Evolutionary conservation across 371 early-diverging fungal species (phyloP).

Genomic region (Spiromyces aspiralis): DNA sequence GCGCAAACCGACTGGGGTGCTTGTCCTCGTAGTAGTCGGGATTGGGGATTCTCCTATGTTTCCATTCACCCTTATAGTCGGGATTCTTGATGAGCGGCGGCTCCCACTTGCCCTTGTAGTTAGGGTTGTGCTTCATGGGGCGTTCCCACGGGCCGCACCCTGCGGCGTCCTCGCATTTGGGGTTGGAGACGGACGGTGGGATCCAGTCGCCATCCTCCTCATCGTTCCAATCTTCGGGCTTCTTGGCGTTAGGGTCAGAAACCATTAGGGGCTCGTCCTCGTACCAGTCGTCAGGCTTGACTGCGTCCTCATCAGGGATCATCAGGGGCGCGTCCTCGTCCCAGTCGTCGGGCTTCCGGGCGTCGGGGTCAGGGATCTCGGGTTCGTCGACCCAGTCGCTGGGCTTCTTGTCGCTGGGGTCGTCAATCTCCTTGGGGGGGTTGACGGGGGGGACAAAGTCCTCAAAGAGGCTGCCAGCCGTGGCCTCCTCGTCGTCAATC

Average conservation of each 20-base stretch:
- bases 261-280: constrained; percentile 39
- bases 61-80: constrained; percentile 89
- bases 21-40: constrained; percentile 77
- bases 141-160: constrained; percentile 88
- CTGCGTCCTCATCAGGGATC: constrained; percentile 32
- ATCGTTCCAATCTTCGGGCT: constrained; percentile 90
- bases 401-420: constrained; percentile 82
- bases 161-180: constrained; percentile 50
- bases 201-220: constrained; percentile 66
- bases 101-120: constrained; percentile 65
- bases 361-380: constrained; percentile 70
- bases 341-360: constrained; percentile 79
- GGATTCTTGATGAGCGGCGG: constrained; percentile 85
- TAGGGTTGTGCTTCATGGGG: constrained; percentile 76
- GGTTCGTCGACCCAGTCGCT: constrained; percentile 87
- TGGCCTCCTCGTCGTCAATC: constrained; percentile 55
- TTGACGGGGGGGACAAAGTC: constrained; percentile 87
- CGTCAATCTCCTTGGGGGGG: constrained; percentile 74
- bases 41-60: constrained; percentile 75
- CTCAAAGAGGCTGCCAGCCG: constrained; percentile 54
- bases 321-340: constrained; percentile 60
- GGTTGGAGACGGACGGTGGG: constrained; percentile 47
- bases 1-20: constrained; percentile 54
- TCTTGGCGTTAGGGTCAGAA: constrained; percentile 66
- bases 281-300: constrained; percentile 47